These are phyloP conservation scores for Kwoniella shivajii DNA, from an alignment of 1,284 basidiomycete species.

Conservation along the genomic window DNA sequence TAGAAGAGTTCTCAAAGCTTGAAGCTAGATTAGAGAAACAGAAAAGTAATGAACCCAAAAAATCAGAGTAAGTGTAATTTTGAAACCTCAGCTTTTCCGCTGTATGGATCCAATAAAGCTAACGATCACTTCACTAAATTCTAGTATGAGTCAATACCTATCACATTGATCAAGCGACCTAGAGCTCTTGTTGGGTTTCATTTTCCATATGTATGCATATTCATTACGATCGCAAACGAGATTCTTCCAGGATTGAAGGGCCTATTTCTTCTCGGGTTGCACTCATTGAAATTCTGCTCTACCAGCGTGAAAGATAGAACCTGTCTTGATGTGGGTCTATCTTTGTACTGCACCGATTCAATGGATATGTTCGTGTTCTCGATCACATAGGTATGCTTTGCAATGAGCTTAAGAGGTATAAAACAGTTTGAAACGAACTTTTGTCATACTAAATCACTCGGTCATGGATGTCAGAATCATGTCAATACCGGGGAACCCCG, in stretches of 20 bases:
- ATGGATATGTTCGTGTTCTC: too few species aligned
- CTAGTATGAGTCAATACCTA: constrained; percentile 51
- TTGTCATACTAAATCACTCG: too few species aligned
- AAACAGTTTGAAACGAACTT: too few species aligned
- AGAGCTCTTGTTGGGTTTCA: not conserved
- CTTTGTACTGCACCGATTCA: too few species aligned
- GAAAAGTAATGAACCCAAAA: constrained; percentile 32
- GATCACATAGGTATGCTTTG: too few species aligned
- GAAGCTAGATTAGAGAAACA: constrained; percentile 71
- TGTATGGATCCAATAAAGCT: too few species aligned
- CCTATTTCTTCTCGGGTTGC: not conserved
- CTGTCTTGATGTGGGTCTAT: too few species aligned
- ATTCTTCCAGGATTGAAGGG: too few species aligned
- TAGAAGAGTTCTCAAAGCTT: constrained; percentile 89
- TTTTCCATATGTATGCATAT: not conserved
- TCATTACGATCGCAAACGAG: not conserved
- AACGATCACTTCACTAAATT: not conserved
- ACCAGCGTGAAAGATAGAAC: too few species aligned
- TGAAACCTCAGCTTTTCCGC: not conserved
- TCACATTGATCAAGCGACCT: constrained; percentile 29
- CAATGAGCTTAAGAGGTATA: too few species aligned
- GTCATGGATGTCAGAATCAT: too few species aligned
- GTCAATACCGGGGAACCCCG: too few species aligned
- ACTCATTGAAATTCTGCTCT: not conserved
- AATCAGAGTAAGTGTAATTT: constrained; percentile 34